Evolutionary conservation across 2,329 filamentous ascomycete genomes (phyloP).

Genomic region (Chaetomiaceae sp.): DNA sequence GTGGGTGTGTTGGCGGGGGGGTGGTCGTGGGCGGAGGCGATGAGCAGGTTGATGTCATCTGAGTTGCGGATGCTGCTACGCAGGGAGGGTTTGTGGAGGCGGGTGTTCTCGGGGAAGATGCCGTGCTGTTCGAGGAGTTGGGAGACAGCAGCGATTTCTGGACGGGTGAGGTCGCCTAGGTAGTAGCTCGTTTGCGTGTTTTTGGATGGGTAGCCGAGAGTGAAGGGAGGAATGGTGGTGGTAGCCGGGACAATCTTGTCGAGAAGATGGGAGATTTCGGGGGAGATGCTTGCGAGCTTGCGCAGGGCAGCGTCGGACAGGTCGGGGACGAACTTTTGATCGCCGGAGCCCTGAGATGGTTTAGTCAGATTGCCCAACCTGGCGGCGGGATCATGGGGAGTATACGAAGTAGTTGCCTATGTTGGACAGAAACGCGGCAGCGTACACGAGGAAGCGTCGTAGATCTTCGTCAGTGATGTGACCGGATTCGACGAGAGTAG

Average conservation of each 20-base stretch:
- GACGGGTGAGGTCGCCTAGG: constrained; percentile 43
- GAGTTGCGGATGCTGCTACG: constrained; percentile 13
- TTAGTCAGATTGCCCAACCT: not conserved
- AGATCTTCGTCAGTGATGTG: constrained; percentile 33
- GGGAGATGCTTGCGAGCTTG: constrained; percentile 32
- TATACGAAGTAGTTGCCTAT: constrained; percentile 51
- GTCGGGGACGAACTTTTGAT: constrained; percentile 53
- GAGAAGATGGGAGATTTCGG: constrained; percentile 29
- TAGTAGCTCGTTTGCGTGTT: constrained; percentile 52
- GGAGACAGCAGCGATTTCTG: constrained; percentile 48
- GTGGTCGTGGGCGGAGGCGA: constrained; percentile 28
- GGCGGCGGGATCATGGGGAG: constrained; percentile 3
- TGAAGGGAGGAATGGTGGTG: constrained; percentile 43
- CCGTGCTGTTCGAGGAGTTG: constrained; percentile 44
- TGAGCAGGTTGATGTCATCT: constrained; percentile 42
- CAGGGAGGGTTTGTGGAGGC: constrained; percentile 36
- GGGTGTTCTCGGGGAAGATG: constrained; percentile 52
- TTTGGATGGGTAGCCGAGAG: constrained; percentile 48
- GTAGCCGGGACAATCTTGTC: constrained; percentile 40
- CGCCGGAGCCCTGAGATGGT: constrained; percentile 41
- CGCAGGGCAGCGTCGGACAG: constrained; percentile 37
- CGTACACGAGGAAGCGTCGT: constrained; percentile 47
- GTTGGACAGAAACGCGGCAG: constrained; percentile 52
- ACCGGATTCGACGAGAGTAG: constrained; percentile 36
- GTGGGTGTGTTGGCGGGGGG: no score